Evolutionary conservation across 352 stramenopile species (phyloP), one percentile per base, ranked within the genome.

Genomic region (Pythium dissimile): DNA sequence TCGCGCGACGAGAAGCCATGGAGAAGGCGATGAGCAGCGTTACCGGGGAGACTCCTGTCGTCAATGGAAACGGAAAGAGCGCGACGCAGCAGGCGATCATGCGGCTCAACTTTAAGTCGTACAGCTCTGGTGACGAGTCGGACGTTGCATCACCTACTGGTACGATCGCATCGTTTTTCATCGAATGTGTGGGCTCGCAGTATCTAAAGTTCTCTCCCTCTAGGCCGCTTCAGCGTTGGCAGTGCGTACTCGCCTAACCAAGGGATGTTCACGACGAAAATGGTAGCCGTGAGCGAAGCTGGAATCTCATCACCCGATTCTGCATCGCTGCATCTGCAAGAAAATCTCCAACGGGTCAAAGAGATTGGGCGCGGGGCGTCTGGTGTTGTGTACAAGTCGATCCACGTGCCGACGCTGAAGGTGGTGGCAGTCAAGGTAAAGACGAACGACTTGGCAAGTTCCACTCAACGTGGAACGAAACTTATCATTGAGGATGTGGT

Each of bases 361-460:
- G 85, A 94, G 53, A 69, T 94, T 20, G 85, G 85, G 7, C 71
- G 85, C 4, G 85, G 85, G 15, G 89, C 90, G 27, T 92, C 80
- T 28, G 90, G 89, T 13, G 73, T 92, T 5, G 90, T 97, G 8
- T 90, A 93, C 56, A 92, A 96, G 49, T 85, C 86, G 6, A 86
- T 97, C n/a, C 88, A 97, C 58, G 86, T 97, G 16, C 89, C 89
- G 10, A 93, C 82, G 4, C 59, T 97, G 13, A 96, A 94, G 73
- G 76, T 97, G 1, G 87, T 97, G 4, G 89, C 89, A 15, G 75
- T 96, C 30, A 96, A 97, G 81, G 82, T 92, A 61, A 1, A 10
- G 7, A 23, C 24, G 13, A 24, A n/a, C 5, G 2, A 20, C 11
- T 18, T 5, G 2, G 16, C 24, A 20, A 5, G 23, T 32, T 27